Base-by-base conservation (phyloP, 2,329 filamentous ascomycete genomes). In the Scytalidium lignicola region DNA sequence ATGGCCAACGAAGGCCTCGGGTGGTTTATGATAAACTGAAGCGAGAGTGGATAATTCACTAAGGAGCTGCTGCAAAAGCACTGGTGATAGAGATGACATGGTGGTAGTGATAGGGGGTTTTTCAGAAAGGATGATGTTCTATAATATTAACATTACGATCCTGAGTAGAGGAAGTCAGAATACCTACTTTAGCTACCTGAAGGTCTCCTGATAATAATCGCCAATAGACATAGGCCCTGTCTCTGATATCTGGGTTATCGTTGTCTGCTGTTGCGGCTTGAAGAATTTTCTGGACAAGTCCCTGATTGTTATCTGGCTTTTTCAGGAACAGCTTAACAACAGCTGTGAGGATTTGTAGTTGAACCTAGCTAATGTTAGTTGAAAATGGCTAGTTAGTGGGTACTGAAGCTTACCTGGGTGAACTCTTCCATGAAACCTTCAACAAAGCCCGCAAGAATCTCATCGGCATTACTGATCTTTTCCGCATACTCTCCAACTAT, bases 401-500 rank as follows among this genome's bases (percentile, higher is more conserved):
- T 3, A 20, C 10, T 26, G 20, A 15, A n/a, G 67, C 79, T 58
- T 66, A 89, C 87, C 75, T 95, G 92, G 46, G 91, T 93, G 65
- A 96, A 97, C 67, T 99, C 93, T 66, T 97, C 93, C 67, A 88
- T 87, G 67, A 99, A 97, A 1, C 84, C 86, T 49, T 97, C 93
- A 12, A 96, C 92, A 63, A 99, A 99, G 17, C 87, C 85, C 46
- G 83, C 79, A 51, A 99, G 70, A 54, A 99, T 97, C 59, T 97
- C 90, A 55, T 91, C 90, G n/a, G 93, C 93, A 61, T 99, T 97
- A 72, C 82, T 95, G 63, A 99, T 99, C 76, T 99, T 99, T 74
- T 99, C 93, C 1, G 93, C 93, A 65, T 99, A 99, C 67, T 99
- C 93, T 58, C 93, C 93, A 5, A 99, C 92, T 58, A 99, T 97